These are phyloP conservation scores for Teratosphaeriaceae sp. DNA, from an alignment of 2,329 filamentous ascomycete species.

Conservation along the genomic window DNA sequence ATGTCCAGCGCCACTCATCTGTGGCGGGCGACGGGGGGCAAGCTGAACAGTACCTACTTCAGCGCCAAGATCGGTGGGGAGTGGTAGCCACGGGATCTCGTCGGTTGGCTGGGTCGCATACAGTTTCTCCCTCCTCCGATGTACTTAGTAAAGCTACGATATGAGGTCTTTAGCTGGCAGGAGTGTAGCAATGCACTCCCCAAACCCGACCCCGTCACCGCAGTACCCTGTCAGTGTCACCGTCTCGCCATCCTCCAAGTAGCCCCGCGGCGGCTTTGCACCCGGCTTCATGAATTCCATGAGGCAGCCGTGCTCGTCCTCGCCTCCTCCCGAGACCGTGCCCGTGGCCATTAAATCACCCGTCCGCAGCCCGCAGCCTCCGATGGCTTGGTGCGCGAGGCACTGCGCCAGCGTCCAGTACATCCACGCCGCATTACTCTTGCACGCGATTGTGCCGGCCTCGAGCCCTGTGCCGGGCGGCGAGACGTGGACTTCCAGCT, in stretches of 20 bases:
- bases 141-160: not conserved
- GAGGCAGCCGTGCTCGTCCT: constrained; percentile 35
- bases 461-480: constrained; percentile 4
- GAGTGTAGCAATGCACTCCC: constrained; percentile 33
- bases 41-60: constrained; percentile 43
- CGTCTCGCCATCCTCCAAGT: constrained; percentile 35
- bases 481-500: constrained; percentile 17
- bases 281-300: constrained; percentile 35
- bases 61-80: constrained; percentile 51
- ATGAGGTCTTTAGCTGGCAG: constrained; percentile 19
- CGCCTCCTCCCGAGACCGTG: constrained; percentile 33
- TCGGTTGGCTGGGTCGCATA: not conserved
- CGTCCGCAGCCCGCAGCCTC: constrained; percentile 34
- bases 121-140: not conserved
- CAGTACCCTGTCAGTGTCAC: constrained; percentile 32
- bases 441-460: constrained; percentile 11
- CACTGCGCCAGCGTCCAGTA: constrained; percentile 40
- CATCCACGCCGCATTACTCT: constrained; percentile 29
- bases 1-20: constrained; percentile 35
- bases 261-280: constrained; percentile 28
- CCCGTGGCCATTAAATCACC: constrained; percentile 38
- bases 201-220: constrained; percentile 35
- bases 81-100: constrained; percentile 13
- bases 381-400: constrained; percentile 36
- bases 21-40: constrained; percentile 47